phyloP scores from a whole-genome alignment of 305 asterid species.

The Lippia alba region DNA sequence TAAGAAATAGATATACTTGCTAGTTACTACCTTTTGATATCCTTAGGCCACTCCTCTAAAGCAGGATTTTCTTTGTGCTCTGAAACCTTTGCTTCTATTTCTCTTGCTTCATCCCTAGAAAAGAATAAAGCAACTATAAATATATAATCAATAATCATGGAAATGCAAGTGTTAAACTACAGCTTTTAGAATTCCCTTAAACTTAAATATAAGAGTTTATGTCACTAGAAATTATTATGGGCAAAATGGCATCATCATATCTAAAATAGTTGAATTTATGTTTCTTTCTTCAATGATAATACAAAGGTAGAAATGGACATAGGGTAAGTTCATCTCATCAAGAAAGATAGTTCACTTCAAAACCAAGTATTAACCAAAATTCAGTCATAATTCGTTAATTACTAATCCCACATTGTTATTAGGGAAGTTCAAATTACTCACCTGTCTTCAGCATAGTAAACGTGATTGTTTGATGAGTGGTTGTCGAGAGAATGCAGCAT shows the following conservation, averaged over 20 bases:
- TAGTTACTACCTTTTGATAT: slow-evolving; percentile 54
- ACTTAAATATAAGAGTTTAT: too few species aligned
- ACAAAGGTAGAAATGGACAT: not conserved
- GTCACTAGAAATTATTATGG: too few species aligned
- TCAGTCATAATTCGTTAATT: not conserved
- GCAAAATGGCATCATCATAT: too few species aligned
- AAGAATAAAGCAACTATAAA: slow-evolving; percentile 14
- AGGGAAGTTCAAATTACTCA: slow-evolving; percentile 28
- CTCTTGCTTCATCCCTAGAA: slow-evolving; percentile 82
- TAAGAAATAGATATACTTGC: too few species aligned
- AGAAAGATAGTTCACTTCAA: not conserved
- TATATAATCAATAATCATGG: not conserved
- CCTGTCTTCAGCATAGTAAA: slow-evolving; percentile 80
- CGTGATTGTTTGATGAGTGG: slow-evolving; percentile 53
- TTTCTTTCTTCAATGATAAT: too few species aligned
- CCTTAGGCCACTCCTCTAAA: slow-evolving; percentile 51
- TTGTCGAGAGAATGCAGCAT: slow-evolving; percentile 59
- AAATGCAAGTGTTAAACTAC: not conserved
- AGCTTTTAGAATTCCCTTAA: too few species aligned
- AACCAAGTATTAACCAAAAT: not conserved
- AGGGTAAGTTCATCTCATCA: not conserved
- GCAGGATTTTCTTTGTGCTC: slow-evolving; percentile 32
- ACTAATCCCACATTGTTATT: not conserved
- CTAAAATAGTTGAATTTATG: too few species aligned
- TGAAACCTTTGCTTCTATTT: slow-evolving; percentile 47